Evolutionary conservation across 2,329 filamentous ascomycete species (phyloP), one percentile per base, ranked within the genome.

Genomic region (Fusarium stilboides): DNA sequence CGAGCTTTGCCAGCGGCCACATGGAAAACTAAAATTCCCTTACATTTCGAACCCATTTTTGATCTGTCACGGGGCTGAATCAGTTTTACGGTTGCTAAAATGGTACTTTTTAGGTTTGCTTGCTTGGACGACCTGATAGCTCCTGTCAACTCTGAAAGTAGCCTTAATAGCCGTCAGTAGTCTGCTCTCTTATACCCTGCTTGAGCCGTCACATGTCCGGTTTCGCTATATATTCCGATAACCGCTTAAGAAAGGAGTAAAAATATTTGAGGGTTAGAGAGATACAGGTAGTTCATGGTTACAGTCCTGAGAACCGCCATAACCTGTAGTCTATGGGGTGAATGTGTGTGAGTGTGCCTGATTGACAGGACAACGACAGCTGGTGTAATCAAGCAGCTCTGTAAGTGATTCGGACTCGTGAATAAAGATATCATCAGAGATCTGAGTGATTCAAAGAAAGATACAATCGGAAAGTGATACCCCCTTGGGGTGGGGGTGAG

Each of bases 201-300:
- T n/a, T 51, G 40, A 39, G 46, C 53, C 31, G 34, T 56, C 56
- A 45, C 34, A 54, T 57, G 37, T 39, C 46, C 53, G 46, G 50
- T 51, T 31, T 37, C 20, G 28, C 37, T 57, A 36, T 46, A 33
- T 24, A 40, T 55, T 56, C 34, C 34, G 20, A 39, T 28, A 51
- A 31, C 22, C 43, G 8, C 26, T 36, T n/a, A 28, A 44, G 20
- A 39, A 43, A 33, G 19, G 14, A 45, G 36, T 20, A 8, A 13
- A 19, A 13, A 14, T 14, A 12, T 42, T 7, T 19, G 45, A 24
- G n/a, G 51, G 14, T 5, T 20, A 42, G 34, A 24, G 50, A 37
- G 14, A 20, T 28, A 31, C 15, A 6, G 7, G 9, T 7, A 37
- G 20, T 49, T 37, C 9, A 20, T 26, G 28, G 28, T 5, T n/a